Evolutionary conservation across 495 filamentous ascomycete species (phyloP).

Genomic region (Trichoderma reesei): DNA sequence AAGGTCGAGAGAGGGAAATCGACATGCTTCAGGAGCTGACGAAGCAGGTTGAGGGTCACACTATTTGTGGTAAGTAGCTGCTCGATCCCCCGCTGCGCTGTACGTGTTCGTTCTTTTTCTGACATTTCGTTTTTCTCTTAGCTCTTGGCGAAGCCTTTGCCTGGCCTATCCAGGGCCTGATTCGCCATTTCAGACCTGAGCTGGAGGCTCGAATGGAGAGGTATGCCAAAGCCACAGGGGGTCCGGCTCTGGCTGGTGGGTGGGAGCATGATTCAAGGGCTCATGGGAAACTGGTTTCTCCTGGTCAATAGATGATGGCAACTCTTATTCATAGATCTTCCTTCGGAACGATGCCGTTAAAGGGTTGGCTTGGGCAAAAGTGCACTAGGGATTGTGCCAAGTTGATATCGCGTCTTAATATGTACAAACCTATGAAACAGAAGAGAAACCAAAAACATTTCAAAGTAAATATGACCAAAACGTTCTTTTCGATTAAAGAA

Average conservation of each 20-base stretch:
- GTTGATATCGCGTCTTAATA: not conserved
- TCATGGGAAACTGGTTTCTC: constrained; percentile 76
- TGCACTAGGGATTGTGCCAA: too few relatives aligned
- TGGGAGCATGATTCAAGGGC: constrained; percentile 68
- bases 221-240: constrained; percentile 58
- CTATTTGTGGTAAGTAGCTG: constrained; percentile 68
- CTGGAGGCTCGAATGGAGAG: constrained; percentile 79
- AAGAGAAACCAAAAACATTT: too few relatives aligned
- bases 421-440: not conserved
- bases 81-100: constrained; percentile 9
- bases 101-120: not conserved
- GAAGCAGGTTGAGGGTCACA: constrained; percentile 98
- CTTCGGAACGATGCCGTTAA: not conserved
- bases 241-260: constrained; percentile 70
- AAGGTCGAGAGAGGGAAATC: constrained; percentile 82
- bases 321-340: not conserved
- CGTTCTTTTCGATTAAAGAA: not conserved
- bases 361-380: not conserved
- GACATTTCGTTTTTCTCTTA: constrained; percentile 7
- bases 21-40: constrained; percentile 99
- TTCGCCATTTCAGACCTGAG: constrained; percentile 94
- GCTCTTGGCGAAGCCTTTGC: constrained; percentile 94
- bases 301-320: constrained; percentile 57
- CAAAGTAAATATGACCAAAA: not conserved
- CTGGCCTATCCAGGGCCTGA: constrained; percentile 96